These are phyloP conservation scores for Phyllosticta citriasiana DNA, from an alignment of 2,329 filamentous ascomycete genomes.

Conservation along the genomic window DNA sequence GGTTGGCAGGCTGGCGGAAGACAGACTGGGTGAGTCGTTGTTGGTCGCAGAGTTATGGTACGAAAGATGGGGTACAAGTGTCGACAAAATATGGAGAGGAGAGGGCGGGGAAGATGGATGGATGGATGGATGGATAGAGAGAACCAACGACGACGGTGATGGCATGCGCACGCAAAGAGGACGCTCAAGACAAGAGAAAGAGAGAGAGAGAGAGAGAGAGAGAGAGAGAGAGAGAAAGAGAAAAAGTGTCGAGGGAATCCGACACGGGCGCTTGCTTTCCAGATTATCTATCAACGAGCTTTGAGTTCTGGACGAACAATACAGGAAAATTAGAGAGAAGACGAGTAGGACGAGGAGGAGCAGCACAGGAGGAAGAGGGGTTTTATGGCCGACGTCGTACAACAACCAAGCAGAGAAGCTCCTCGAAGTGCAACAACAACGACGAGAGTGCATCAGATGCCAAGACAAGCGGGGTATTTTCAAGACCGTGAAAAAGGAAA, in stretches of 20 bases:
- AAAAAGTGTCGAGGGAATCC: background rate
- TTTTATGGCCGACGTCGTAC: background rate
- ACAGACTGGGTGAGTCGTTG: too few relatives aligned
- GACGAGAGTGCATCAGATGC: background rate
- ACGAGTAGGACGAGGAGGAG: slow-evolving; percentile 1
- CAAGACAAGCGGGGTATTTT: background rate
- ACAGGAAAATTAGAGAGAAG: slow-evolving; percentile 6
- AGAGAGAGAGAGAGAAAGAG: slow-evolving; percentile 1
- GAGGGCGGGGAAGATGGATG: too few relatives aligned
- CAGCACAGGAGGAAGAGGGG: background rate
- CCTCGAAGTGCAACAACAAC: background rate
- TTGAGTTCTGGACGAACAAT: background rate
- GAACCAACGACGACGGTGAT: too few relatives aligned
- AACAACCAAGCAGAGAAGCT: background rate
- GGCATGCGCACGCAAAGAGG: too few relatives aligned
- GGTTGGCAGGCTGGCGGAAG: too few relatives aligned
- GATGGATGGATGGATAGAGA: too few relatives aligned
- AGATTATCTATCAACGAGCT: slow-evolving; percentile 2
- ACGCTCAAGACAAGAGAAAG: background rate
- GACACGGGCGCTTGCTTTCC: background rate
- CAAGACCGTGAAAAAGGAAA: background rate
- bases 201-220: too few relatives aligned
- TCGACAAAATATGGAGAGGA: too few relatives aligned
- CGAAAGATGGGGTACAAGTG: too few relatives aligned
- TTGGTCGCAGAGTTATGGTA: too few relatives aligned